Conservation (phyloP, 768 basidiomycete species). For the Phylloporus sp. region DNA sequence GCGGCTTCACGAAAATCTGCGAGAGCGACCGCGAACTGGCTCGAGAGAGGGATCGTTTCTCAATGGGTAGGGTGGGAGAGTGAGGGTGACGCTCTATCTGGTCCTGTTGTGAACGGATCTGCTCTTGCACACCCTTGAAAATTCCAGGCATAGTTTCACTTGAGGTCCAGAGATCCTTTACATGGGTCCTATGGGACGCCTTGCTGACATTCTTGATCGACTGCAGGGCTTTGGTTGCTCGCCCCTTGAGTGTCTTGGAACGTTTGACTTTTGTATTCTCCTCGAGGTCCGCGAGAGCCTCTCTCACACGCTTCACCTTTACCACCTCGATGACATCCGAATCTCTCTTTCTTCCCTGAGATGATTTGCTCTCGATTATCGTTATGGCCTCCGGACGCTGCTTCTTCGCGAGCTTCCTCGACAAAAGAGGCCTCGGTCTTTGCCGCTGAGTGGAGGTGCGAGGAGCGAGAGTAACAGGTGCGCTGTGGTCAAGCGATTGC, state of each 20-base stretch:
- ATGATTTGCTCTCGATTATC: slow-evolving; percentile 22
- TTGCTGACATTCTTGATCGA: slow-evolving; percentile 44
- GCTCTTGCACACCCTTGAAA: slow-evolving; percentile 26
- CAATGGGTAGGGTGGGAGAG: slow-evolving; percentile 15
- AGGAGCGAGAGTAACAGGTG: slow-evolving; percentile 1
- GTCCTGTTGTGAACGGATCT: slow-evolving; percentile 13
- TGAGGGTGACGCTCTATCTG: slow-evolving; percentile 10
- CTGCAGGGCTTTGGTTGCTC: slow-evolving; percentile 44
- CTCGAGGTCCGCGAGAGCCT: slow-evolving; percentile 19
- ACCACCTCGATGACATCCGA: slow-evolving; percentile 56
- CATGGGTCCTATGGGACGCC: slow-evolving; percentile 32
- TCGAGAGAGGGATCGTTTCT: slow-evolving; percentile 27
- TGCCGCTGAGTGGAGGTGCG: slow-evolving; percentile 6
- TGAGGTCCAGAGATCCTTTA: slow-evolving; percentile 35
- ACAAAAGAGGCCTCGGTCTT: slow-evolving; percentile 3
- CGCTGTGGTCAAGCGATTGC: slow-evolving; percentile 10
- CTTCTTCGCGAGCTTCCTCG: slow-evolving; percentile 28
- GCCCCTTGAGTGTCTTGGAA: slow-evolving; percentile 40
- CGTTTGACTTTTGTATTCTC: slow-evolving; percentile 26
- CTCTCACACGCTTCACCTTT: slow-evolving; percentile 44
- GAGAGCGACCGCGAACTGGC: slow-evolving; percentile 31
- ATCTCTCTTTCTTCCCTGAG: slow-evolving; percentile 18
- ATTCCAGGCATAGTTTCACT: slow-evolving; percentile 25
- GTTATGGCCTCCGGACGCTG: slow-evolving; percentile 27
- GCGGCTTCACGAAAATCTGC: slow-evolving; percentile 18